Evolutionary conservation across 805 yeast species (phyloP), one percentile per base, ranked within the genome.

Genomic region (Starmerella bombi): DNA sequence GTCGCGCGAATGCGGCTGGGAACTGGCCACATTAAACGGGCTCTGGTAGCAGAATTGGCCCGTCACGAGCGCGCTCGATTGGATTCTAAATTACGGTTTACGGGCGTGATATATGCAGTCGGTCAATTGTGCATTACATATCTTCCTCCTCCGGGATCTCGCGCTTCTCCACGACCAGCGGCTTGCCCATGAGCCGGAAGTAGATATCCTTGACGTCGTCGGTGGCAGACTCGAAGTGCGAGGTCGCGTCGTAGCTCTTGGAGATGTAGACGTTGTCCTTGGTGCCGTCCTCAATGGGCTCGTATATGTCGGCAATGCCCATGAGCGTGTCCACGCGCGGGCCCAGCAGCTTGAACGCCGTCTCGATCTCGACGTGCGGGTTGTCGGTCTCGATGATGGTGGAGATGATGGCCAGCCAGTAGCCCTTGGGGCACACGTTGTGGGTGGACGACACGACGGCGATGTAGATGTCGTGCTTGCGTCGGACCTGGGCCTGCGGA

Each of bases 151-250:
- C 84, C 22, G 66, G 76, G 22, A 72, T 64, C 34, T 75, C 68
- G 58, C 93, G 77, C 59, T 80, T 72, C 65, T 84, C 77, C 51
- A 86, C 71, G 19, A 81, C 93, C 54, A 91, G 71, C 16, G 94
- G 94, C 60, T 83, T 81, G 37, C 97, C 97, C 25, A 81, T 81
- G 49, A 91, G 78, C 60, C 97, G 75, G 61, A 78, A 77, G 62
- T 91, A 91, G 40, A 91, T 71, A 60, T 88, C 95, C 63, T 84
- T 85, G 52, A 91, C 93, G 60, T 91, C 97, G 59, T 91, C 97
- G 30, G 98, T 91, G 54, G 94, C 81, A 32, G 86, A 67, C 63
- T 91, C 98, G 59, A 91, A 91, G 64, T 91, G 98, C 8, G 95
- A 84, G 8, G 93, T 71, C 1, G 97, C 80, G 59, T 91, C 98